Base-by-base conservation (phyloP, 108 stramenopile species). In the Cylindrotheca closterium region DNA sequence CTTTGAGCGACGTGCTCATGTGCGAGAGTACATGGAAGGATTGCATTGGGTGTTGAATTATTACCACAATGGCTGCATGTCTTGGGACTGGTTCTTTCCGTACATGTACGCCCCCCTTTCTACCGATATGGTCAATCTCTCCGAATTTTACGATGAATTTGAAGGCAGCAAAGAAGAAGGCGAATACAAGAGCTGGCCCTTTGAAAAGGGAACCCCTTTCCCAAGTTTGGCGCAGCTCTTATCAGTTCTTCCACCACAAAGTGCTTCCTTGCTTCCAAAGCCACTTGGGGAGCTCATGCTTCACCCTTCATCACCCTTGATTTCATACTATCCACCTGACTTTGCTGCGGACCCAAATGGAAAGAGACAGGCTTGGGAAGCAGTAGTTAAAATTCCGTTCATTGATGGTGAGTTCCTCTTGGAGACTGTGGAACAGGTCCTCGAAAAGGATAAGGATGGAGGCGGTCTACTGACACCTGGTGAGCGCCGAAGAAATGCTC, bases 1-100 rank as follows among this genome's bases (percentile, higher is more conserved):
- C 22, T 67, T 77, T 51, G 67, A 77, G 31, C 80, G 90, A 3
- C 79, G 89, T 52, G 81, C 85, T 19, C 79, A 96, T 60, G 94
- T 77, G 27, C 74, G 89, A 15, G 86, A 94, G 56, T 97, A 89
- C 60, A 55, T 97, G 27, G 96, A 97, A 68, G 97, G 96, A 4
- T 69, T 98, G 12, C 94, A 96, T 69, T 99, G 98, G 98, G 80
- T 81, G 45, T 63, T 97, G 68, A 81, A 86, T 47, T 99, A 99
- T 74, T 99, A 99, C 71, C 97, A 99, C 79, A 76, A 93, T 55
- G 98, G 98, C 51, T 96, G 96, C 76, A 67, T 49, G 3, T 87
- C 87, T 48, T 99, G 98, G 98, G 86, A 88, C 61, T 99, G 97
- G 97, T 99, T 88, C 73, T 99, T 95, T 65, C 97, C 97, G 3